These are phyloP conservation scores for Centella asiatica DNA, from an alignment of 129 eudicot genomes.

Conservation along the genomic window DNA sequence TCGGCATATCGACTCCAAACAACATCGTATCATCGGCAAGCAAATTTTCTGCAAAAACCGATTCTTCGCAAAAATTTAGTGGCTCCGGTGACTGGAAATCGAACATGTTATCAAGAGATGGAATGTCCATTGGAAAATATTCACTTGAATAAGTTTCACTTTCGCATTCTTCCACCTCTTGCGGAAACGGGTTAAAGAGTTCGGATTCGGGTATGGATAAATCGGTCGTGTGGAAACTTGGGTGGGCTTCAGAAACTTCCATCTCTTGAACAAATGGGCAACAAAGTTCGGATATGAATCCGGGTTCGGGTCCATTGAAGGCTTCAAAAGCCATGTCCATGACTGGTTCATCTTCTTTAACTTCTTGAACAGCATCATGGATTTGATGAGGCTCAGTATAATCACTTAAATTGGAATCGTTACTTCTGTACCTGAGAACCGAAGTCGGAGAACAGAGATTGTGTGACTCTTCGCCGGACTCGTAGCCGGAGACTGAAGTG, in stretches of 20 bases:
- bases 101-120: constrained; percentile 36
- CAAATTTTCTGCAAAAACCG: constrained; percentile 1
- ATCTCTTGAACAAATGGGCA: neutral
- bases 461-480: constrained; percentile 53
- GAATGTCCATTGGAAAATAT: constrained; percentile 34
- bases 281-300: neutral
- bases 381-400: constrained; percentile 14
- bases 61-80: constrained; percentile 19
- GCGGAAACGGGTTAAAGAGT: neutral
- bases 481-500: constrained; percentile 51
- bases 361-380: constrained; percentile 12
- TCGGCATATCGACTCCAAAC: neutral
- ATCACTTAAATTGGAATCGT: constrained; percentile 17
- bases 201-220: neutral
- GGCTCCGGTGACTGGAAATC: constrained; percentile 38
- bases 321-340: neutral
- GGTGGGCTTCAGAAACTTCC: too few species aligned
- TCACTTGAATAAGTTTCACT: constrained; percentile 20
- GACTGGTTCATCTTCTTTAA: constrained; percentile 15
- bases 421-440: constrained; percentile 33
- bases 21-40: too few species aligned
- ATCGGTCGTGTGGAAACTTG: too few species aligned
- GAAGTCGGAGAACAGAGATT: constrained; percentile 57
- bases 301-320: neutral
- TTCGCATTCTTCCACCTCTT: constrained; percentile 17